Percentiles rank a stretch among this genome's conserved stretches.
Evolutionary conservation across 2,329 filamentous ascomycete species (phyloP).

Genomic region (Neonectria coccinea): DNA sequence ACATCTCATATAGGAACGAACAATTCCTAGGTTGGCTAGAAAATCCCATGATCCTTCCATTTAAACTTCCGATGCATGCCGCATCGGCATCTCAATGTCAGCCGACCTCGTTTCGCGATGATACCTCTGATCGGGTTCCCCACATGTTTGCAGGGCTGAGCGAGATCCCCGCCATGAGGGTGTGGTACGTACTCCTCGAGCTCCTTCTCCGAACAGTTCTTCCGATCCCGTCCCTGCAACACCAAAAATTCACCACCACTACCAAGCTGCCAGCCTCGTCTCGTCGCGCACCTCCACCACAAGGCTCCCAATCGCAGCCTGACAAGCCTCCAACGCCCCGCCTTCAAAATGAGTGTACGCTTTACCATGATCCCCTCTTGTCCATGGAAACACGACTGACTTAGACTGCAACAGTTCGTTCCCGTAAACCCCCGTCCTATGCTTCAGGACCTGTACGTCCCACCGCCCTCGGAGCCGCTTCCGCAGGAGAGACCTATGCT

Average conservation of each 20-base stretch:
- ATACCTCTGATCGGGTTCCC: background rate
- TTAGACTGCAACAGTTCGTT: constrained; percentile 68
- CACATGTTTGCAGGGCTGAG: constrained; percentile 3
- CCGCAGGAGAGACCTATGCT: background rate
- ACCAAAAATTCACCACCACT: constrained; percentile 12
- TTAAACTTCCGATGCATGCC: constrained; percentile 1
- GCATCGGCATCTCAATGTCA: constrained; percentile 3
- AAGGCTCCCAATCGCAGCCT: constrained; percentile 11
- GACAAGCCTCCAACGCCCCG: constrained; percentile 6
- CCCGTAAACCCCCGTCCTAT: constrained; percentile 97
- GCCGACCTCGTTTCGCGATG: background rate
- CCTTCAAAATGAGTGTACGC: constrained; percentile 7
- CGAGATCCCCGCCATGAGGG: background rate
- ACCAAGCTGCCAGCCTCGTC: constrained; percentile 9
- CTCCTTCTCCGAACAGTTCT: constrained; percentile 4
- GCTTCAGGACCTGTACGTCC: constrained; percentile 78
- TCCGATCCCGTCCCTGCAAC: constrained; percentile 4
- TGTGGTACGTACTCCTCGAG: background rate
- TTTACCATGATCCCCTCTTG: background rate
- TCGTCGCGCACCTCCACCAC: constrained; percentile 10
- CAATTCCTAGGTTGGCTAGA: background rate
- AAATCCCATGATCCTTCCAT: background rate
- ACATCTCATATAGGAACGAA: background rate
- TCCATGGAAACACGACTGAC: background rate
- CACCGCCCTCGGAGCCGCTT: constrained; percentile 8